Base-by-base conservation (phyloP, 495 filamentous ascomycete species). In the Penicillium turbatum region DNA sequence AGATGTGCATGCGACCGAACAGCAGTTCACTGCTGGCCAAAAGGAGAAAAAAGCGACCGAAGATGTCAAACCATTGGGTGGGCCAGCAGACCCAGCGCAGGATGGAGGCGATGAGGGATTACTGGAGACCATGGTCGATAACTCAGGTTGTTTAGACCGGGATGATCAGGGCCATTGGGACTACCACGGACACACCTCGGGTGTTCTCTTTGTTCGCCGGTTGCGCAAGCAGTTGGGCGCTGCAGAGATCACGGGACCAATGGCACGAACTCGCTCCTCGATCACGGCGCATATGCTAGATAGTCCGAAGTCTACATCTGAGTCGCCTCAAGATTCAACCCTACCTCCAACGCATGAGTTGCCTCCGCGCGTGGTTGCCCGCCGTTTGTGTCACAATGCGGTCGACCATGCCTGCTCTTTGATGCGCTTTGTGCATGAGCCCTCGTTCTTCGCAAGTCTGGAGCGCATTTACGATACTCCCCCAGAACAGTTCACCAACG, bases 131-230 rank as follows among this genome's bases (percentile, higher is more conserved):
- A 98, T 98, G 95, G 90, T 98, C 50, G 86, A 88, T 62, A 86
- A 89, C 42, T 89, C 89, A 5, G 93, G 92, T 32, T 88, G 86
- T 63, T 76, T 98, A 11, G 95, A 97, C 62, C 77, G 96, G 15
- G 92, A 95, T 66, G 93, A 98, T 57, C 81, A 84, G 57, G 92
- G 92, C 16, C 80, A 95, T 58, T 95, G 89, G 85, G 93, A 97
- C 64, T 98, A 95, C 60, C 88, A 93, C 64, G 93, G 93, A 36
- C 89, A 89, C 53, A 96, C 92, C 0, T 98, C 93, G 5, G 91
- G 93, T 0, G 77, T 92, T 41, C 86, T 89, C 53, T 97, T 96
- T 69, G 78, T 96, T 45, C 78, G 82, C 56, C 82, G 88, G 34
- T 83, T 98, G 79, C 84, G 89, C 53, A 88, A 90, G 60, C 88